Evolutionary conservation across 331 rosid species (phyloP).

Genomic region (Quercus phellos): DNA sequence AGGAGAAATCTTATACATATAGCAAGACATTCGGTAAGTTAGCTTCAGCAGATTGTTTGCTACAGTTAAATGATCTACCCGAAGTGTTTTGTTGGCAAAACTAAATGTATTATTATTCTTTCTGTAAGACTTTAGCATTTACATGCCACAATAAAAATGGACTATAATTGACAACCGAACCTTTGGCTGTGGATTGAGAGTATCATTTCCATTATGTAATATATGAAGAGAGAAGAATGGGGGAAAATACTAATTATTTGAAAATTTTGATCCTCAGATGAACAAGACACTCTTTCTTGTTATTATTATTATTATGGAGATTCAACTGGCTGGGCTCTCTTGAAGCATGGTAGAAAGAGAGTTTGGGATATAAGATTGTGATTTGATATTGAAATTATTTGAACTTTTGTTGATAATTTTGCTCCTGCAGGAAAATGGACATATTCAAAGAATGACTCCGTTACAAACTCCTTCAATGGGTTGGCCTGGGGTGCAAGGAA

Average conservation of each 20-base stretch:
- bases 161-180: background rate
- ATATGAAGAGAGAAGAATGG: background rate
- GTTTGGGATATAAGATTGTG: conserved; percentile 7
- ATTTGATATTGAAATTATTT: background rate
- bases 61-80: background rate
- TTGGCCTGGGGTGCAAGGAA: conserved; percentile 76
- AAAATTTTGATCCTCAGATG: background rate
- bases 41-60: background rate
- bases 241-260: background rate
- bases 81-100: background rate
- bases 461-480: conserved; percentile 59
- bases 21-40: too few species aligned
- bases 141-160: too few species aligned
- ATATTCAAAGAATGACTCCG: conserved; percentile 53
- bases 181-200: background rate
- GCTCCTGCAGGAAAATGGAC: conserved; percentile 61
- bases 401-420: conserved; percentile 12
- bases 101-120: background rate
- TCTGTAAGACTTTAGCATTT: background rate
- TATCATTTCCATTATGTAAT: background rate
- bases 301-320: background rate
- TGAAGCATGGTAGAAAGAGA: conserved; percentile 13
- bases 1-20: too few species aligned
- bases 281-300: background rate
- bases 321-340: background rate